Base-by-base conservation (phyloP, 2,329 filamentous ascomycete genomes). In the Calonectria leucothoes region DNA sequence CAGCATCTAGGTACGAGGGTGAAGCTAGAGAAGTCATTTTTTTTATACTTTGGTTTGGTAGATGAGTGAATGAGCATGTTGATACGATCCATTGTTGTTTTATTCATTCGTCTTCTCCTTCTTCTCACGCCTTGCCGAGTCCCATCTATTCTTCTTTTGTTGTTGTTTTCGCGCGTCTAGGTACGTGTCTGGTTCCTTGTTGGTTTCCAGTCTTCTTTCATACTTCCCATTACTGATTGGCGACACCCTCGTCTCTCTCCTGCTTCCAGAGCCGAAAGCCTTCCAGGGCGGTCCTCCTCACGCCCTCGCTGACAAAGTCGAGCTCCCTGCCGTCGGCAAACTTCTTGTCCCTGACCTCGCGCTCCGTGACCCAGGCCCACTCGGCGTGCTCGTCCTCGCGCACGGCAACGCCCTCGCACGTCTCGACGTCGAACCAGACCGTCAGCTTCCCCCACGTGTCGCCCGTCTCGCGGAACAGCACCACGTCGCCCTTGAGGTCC, bases 331-430 rank as follows among this genome's bases (percentile, higher is more conserved):
- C 78, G 23, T 81, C 79, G 31, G 71, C 77, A 15, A 81, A 79
- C 72, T 55, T 76, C 11, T 79, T 78, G 25, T 37, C 73, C 42
- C 71, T 48, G 3, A 82, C 81, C 73, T 87, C 84, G 29, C 81
- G 79, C 79, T 86, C 82, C 6, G 82, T 82, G 6, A 83, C 83
- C 85, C 85, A 87, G 10, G 83, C 79, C 71, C 75, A 85, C 49
- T 83, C 82, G 45, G 79, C 80, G 69, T 87, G 85, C 78, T 87
- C 85, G 6, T 83, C 78, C 6, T 82, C 80, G 33, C 84, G 81
- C 5, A 84, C 76, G 66, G 66, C 77, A 8, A 85, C 83, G 14
- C 51, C 69, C 0, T 78, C 75, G 15, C 51, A 76, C 6, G 61
- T 76, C 61, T 76, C 76, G 39, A 81, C 81, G n/a, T 82, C 82